Evolutionary conservation across 495 filamentous ascomycete genomes (phyloP), one percentile per base, ranked within the genome.

Genomic region (Hapsidospora chrysogenum): DNA sequence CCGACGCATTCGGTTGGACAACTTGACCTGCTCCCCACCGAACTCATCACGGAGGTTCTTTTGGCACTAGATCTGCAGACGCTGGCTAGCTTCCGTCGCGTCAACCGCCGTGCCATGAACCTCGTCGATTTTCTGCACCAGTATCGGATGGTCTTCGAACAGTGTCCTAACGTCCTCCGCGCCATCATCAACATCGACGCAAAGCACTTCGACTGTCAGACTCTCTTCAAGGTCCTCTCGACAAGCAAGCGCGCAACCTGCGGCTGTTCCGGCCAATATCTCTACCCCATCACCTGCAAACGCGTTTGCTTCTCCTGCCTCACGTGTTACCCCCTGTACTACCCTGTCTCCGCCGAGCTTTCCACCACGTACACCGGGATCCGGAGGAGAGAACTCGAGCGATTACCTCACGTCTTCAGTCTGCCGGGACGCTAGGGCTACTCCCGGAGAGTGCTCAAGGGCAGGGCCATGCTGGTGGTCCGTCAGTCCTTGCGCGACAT

Each of bases 271-370:
- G 56, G 53, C 31, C 42, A 38, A 10, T 53, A 60, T 36, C 33
- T 60, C 13, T 58, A 60, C 29, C 37, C 57, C 19, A 40, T 54
- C 33, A 55, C 50, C 14, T 59, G 56, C 40, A 43, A 44, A 26
- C 49, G 52, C 21, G 51, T 58, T 25, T 57, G 57, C 45, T 58
- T 48, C 37, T 47, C 46, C 17, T 61, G 56, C 43, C 56, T 57
- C 35, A 47, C 44, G 13, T 26, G 35, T 29, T 17, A 42, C 8
- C 9, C 18, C 0, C 33, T 40, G 17, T 56, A 49, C 31, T 41
- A 50, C 33, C 53, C 57, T 14, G 3, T 41, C 1, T 23, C 17
- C 11, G 16, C 28, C 9, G 17, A 7, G 11, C 11, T n/a, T n/a
- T n/a, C n/a, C n/a, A n/a, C n/a, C n/a, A n/a, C n/a, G 17, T n/a